phyloP scores from a whole-genome alignment of 768 basidiomycete species.

The Pleurotus djamor region DNA sequence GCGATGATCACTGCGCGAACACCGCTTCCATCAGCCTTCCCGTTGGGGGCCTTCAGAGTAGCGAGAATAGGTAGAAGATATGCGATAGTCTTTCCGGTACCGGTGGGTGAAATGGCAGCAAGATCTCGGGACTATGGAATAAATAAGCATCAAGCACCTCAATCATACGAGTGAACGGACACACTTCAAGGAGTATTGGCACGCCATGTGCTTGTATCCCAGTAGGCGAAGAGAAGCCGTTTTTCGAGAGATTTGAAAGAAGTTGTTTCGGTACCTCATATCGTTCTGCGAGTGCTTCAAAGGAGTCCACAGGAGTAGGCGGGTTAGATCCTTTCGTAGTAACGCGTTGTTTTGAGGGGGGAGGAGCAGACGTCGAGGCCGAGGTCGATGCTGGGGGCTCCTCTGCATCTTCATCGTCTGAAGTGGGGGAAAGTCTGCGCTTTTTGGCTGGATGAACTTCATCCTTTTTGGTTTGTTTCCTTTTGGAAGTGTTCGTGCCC shows the following conservation, averaged over 20 bases:
- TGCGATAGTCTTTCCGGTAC: conserved; percentile 94
- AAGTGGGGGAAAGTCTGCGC: conserved; percentile 24
- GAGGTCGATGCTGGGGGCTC: background rate
- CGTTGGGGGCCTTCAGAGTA: conserved; percentile 47
- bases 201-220: conserved; percentile 80
- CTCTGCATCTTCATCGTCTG: conserved; percentile 25
- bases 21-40: conserved; percentile 43
- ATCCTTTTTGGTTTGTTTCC: conserved; percentile 33
- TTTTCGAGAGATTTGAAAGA: conserved; percentile 58
- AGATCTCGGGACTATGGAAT: conserved; percentile 70
- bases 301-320: conserved; percentile 56
- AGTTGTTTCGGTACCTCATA: conserved; percentile 60
- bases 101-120: conserved; percentile 94
- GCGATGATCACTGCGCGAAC: conserved; percentile 81
- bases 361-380: background rate
- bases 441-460: conserved; percentile 26
- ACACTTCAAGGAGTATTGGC: conserved; percentile 77
- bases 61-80: conserved; percentile 86
- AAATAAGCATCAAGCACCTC: background rate
- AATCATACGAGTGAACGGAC: conserved; percentile 15
- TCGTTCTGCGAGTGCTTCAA: conserved; percentile 55
- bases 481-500: conserved; percentile 43
- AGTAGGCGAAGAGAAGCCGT: conserved; percentile 68
- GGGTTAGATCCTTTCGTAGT: conserved; percentile 71
- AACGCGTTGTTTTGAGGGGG: conserved; percentile 56